Evolutionary conservation across 306 rosid species (phyloP), one percentile per base, ranked within the genome.

Genomic region (Dryas alaskensis): DNA sequence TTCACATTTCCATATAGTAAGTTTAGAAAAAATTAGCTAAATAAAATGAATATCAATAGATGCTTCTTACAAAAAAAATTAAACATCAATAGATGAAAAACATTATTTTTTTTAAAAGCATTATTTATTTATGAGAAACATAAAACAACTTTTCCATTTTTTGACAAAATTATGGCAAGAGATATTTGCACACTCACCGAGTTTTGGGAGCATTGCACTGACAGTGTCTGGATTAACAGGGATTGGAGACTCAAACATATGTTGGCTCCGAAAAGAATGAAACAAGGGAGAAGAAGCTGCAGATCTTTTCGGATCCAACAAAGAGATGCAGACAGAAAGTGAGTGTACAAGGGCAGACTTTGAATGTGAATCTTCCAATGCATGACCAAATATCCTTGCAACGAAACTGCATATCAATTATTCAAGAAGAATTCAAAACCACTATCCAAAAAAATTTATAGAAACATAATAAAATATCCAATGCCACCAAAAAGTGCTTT

Each of bases 271-370:
- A 80, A 87, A 95, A 65, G 99, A 89, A 83, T 95, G 93, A 77
- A 90, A 95, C 76, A 87, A 81, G 74, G 96, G 81, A 75, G 96
- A 74, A 65, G 87, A 53, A 67, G 86, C 72, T 9, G 88, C 70
- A 31, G 89, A 92, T 85, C 97, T 86, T 84, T 86, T 90, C 19
- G 98, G 96, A 84, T 95, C 99, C 90, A 95, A 84, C 86, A 95
- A 86, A 68, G 99, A 90, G 83, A 95, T 89, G 84, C 97, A 95
- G 62, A 92, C 96, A 67, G 97, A 92, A 52, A 92, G 98, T 16
- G 97, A 92, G 79, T 90, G 84, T 65, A 95, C 95, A 75, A 95
- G 96, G 84, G 87, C 82, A 73, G 93, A 92, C 81, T 90, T 87
- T 0, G 93, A 88, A 63, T 75, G 84, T 69, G 98, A 90, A 89